These are phyloP conservation scores for Myriangium duriaei DNA, from an alignment of 2,329 filamentous ascomycete genomes.

Conservation along the genomic window DNA sequence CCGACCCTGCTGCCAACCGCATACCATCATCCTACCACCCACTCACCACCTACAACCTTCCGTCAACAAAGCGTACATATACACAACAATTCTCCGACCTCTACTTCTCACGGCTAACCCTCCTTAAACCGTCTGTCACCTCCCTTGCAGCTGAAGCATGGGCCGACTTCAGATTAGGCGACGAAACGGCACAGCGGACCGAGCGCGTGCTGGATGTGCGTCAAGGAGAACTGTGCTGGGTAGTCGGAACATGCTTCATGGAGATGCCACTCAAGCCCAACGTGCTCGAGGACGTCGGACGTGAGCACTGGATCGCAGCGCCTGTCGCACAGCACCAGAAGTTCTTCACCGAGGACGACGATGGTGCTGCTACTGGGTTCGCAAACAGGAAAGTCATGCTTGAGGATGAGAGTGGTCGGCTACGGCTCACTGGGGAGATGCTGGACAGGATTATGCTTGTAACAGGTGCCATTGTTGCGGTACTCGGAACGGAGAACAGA, in stretches of 20 bases:
- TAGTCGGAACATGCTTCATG: constrained; percentile 90
- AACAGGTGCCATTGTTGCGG: constrained; percentile 88
- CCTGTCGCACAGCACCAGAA: constrained; percentile 58
- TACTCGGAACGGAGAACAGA: constrained; percentile 83
- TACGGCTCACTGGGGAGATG: constrained; percentile 61
- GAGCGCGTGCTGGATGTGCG: constrained; percentile 89
- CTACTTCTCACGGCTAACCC: constrained; percentile 84
- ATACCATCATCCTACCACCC: constrained; percentile 56
- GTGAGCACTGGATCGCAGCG: constrained; percentile 74
- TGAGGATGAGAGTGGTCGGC: constrained; percentile 87
- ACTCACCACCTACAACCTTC: constrained; percentile 60
- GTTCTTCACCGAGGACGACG: constrained; percentile 37
- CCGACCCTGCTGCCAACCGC: constrained; percentile 37
- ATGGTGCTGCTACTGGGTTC: not conserved
- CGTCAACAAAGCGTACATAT: constrained; percentile 58
- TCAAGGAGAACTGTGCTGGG: constrained; percentile 92
- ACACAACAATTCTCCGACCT: constrained; percentile 94
- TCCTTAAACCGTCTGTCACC: constrained; percentile 75
- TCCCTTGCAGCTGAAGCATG: constrained; percentile 61
- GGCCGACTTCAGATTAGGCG: constrained; percentile 51
- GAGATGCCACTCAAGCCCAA: constrained; percentile 94
- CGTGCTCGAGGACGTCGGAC: constrained; percentile 75
- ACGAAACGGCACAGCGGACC: constrained; percentile 48
- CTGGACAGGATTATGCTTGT: constrained; percentile 62
- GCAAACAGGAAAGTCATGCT: constrained; percentile 51